Evolutionary conservation across 2,329 filamentous ascomycete genomes (phyloP).

Genomic region (Cladophialophora immunda): DNA sequence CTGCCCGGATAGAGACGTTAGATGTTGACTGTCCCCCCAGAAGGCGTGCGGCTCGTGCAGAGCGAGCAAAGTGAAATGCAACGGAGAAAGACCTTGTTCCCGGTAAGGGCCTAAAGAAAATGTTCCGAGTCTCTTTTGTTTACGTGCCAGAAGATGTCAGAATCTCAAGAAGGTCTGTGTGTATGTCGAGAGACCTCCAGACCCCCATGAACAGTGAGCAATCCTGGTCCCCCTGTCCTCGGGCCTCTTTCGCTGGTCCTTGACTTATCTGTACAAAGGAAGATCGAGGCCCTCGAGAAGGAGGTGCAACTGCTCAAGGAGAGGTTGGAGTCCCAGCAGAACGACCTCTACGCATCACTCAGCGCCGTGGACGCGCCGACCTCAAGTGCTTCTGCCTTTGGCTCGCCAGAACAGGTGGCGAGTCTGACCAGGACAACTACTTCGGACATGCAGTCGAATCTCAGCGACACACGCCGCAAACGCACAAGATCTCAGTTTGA

Average conservation of each 20-base stretch:
- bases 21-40: constrained; percentile 31
- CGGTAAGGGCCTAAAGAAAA: constrained; percentile 38
- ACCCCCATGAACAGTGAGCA: constrained; percentile 30
- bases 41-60: constrained; percentile 51
- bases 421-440: constrained; percentile 7
- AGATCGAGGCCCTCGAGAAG: constrained; percentile 47
- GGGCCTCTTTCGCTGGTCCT: neutral
- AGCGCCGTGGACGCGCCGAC: constrained; percentile 35
- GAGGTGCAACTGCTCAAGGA: constrained; percentile 45
- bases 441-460: constrained; percentile 13
- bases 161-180: constrained; percentile 48
- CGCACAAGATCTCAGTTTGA: constrained; percentile 47
- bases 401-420: neutral
- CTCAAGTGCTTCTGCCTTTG: constrained; percentile 29
- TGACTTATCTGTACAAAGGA: constrained; percentile 35
- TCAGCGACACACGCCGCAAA: constrained; percentile 37
- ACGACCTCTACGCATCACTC: neutral
- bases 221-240: neutral
- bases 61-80: constrained; percentile 51
- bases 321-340: constrained; percentile 41
- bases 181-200: constrained; percentile 46
- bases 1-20: neutral
- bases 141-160: constrained; percentile 42
- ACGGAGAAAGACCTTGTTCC: constrained; percentile 49
- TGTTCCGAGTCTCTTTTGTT: neutral